Base-by-base conservation (phyloP, 129 eudicot species). In the Tagetes patula region DNA sequence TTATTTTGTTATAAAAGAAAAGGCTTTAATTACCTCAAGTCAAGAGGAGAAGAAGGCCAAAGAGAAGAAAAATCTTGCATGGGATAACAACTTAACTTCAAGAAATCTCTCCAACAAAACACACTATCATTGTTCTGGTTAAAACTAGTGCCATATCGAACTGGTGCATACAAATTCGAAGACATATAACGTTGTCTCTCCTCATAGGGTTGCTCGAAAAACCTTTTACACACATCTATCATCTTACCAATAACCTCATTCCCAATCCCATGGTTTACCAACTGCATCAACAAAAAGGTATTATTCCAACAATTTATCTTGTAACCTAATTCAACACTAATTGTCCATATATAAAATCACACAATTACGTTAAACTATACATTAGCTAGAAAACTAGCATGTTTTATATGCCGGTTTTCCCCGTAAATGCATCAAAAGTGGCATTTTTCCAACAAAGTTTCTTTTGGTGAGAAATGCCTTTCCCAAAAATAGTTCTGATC, bases 51-150 rank as follows among this genome's bases (percentile, higher is more conserved):
- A 56, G 85, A 74, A 52, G 93, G 89, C 89, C 93, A 85, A 79
- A 77, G 59, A 49, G 89, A 67, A 63, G 71, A 34, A 60, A 30
- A 74, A 34, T 82, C 68, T 39, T 81, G 73, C 37, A 65, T 42
- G 68, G 87, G 82, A 13, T 79, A 71, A 82, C 87, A 84, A 38
- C 74, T 83, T 42, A 87, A 64, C 79, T 87, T 87, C 77, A 87
- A 76, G 80, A 84, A 87, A 14, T 87, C 93, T 55, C 93, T 82
- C 93, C 93, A 87, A 77, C 85, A 84, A 32, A 84, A 87, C 0
- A 87, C 87, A n/a, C 74, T 77, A 68, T 87, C 93, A 20, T 75
- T 87, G 37, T 70, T 87, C 56, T 87, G 93, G 75, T 84, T 87
- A 58, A 87, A 82, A 71, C 93, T 87, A 1, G 93, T 87, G 2